Evolutionary conservation across 1,139 yeast species (phyloP).

Genomic region (Eremothecium cymbalariae): DNA sequence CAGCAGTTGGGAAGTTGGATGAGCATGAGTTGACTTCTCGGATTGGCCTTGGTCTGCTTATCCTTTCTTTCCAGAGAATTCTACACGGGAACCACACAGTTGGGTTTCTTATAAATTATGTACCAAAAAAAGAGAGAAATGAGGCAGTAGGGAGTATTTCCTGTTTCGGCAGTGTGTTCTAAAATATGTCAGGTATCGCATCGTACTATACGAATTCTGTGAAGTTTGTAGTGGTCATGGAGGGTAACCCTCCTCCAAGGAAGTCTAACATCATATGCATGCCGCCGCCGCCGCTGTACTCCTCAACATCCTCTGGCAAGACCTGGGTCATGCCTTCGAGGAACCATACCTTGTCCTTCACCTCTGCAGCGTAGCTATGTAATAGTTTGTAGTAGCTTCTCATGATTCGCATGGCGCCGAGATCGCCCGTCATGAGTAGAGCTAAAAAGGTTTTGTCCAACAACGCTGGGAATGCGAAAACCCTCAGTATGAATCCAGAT

Average conservation of each 20-base stretch:
- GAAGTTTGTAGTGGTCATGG: constrained; percentile 40
- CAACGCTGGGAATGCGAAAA: constrained; percentile 90
- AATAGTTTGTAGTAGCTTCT: constrained; percentile 76
- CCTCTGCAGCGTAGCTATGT: constrained; percentile 72
- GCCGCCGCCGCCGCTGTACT: constrained; percentile 80
- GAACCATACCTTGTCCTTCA: constrained; percentile 90
- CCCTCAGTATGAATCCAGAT: constrained; percentile 76
- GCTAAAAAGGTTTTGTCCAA: constrained; percentile 72
- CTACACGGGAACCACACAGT: no score
- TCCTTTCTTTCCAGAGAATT: no score
- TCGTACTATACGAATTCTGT: constrained; percentile 25
- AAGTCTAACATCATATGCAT: constrained; percentile 88
- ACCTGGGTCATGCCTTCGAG: constrained; percentile 85
- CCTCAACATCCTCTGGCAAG: constrained; percentile 75
- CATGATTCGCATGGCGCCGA: constrained; percentile 83
- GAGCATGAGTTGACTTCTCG: no score
- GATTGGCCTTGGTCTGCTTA: no score
- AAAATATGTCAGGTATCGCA: no score
- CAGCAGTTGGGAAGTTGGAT: no score
- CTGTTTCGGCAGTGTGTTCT: no score
- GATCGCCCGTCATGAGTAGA: constrained; percentile 73
- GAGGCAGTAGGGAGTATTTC: no score
- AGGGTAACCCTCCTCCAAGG: constrained; percentile 68
- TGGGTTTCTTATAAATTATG: no score
- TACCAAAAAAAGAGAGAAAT: no score